Evolutionary conservation across 2,329 filamentous ascomycete species (phyloP).

Genomic region (Zymoseptoria tritici): DNA sequence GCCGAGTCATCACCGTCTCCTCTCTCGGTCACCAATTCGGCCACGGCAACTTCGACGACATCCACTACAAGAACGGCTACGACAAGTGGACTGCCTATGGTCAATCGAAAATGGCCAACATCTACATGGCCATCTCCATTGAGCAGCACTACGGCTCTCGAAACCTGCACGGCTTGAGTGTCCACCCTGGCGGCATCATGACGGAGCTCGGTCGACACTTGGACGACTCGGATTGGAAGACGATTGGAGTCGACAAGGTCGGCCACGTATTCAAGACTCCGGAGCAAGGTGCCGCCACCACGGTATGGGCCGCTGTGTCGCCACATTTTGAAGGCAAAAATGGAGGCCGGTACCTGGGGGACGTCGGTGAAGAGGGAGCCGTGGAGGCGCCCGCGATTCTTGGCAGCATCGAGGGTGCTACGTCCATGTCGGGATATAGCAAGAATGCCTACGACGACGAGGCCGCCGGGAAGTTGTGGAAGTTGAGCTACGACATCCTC

Average conservation of each 20-base stretch:
- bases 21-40: constrained; percentile 37
- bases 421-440: constrained; percentile 28
- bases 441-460: constrained; percentile 33
- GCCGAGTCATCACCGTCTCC: constrained; percentile 42
- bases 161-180: constrained; percentile 38
- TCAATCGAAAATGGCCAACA: constrained; percentile 46
- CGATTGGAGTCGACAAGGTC: constrained; percentile 14
- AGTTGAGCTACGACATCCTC: constrained; percentile 10
- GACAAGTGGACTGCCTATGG: constrained; percentile 38
- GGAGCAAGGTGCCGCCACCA: constrained; percentile 45
- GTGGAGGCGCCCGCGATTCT: background rate
- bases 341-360: constrained; percentile 42
- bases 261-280: constrained; percentile 23
- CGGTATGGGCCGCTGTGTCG: constrained; percentile 38
- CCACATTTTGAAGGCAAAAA: constrained; percentile 38
- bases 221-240: constrained; percentile 8
- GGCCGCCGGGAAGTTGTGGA: constrained; percentile 38
- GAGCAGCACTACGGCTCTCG: constrained; percentile 42
- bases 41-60: constrained; percentile 33
- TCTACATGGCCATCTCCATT: constrained; percentile 46
- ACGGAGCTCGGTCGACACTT: constrained; percentile 18
- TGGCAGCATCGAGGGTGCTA: background rate
- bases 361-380: constrained; percentile 17
- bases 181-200: constrained; percentile 43
- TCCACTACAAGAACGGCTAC: constrained; percentile 33